Percentiles rank a stretch among this genome's conserved stretches.
phyloP scores from a whole-genome alignment of 345 rosid species.

The Cochlearia excelsa region DNA sequence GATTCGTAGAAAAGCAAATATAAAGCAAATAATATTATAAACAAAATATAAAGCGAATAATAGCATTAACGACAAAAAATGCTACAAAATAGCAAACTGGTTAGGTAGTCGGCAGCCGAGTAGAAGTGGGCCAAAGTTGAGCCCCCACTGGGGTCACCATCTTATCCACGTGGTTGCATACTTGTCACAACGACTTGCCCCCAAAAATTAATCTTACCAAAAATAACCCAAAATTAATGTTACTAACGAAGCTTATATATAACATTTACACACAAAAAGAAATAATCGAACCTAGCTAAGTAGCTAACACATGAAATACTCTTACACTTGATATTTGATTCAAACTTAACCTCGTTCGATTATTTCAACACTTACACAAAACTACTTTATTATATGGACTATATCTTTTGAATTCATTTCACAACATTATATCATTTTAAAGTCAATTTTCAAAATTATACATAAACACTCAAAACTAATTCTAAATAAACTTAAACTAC shows the following conservation, averaged over 20 bases:
- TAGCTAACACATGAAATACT: conserved; percentile 1
- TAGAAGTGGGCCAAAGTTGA: conserved; percentile 15
- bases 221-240: too few relatives aligned
- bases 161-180: conserved; percentile 22
- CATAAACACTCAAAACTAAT: too few relatives aligned
- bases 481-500: too few relatives aligned
- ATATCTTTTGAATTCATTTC: too few relatives aligned
- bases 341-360: conserved; percentile 1
- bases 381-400: neutral
- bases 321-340: neutral
- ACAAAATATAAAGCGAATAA: neutral
- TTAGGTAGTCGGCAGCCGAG: conserved; percentile 26
- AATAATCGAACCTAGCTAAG: neutral
- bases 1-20: conserved; percentile 26
- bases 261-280: too few relatives aligned
- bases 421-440: too few relatives aligned
- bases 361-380: conserved; percentile 3
- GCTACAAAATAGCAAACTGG: conserved; percentile 14
- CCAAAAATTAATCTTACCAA: neutral
- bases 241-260: too few relatives aligned
- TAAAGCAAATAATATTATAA: conserved; percentile 21
- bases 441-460: too few relatives aligned
- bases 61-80: too few relatives aligned
- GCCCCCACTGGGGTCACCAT: conserved; percentile 20
- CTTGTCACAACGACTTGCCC: conserved; percentile 25